A percentile compares a stretch with the other conserved stretches of the same genome.
These are phyloP conservation scores for Hanseniaspora hatyaiensis DNA, from an alignment of 805 yeast genomes.

Conservation along the genomic window DNA sequence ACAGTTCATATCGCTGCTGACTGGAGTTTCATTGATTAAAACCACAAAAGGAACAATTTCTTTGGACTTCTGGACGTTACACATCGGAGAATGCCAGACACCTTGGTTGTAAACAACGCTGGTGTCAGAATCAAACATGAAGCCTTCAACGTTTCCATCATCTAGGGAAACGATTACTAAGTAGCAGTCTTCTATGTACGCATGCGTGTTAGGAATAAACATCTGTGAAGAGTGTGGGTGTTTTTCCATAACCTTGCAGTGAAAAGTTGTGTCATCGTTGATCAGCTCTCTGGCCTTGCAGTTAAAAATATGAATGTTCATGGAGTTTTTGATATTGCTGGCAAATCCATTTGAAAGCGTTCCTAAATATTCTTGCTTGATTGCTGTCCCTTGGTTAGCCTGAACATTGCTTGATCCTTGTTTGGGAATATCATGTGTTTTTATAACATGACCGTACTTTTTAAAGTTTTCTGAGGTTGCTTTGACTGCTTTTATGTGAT, in stretches of 20 bases:
- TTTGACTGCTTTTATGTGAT: slow-evolving; percentile 1
- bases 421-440: slow-evolving; percentile 9
- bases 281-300: slow-evolving; percentile 3
- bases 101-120: slow-evolving; percentile 75
- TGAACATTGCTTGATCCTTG: not conserved
- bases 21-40: slow-evolving; percentile 3
- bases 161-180: slow-evolving; percentile 85
- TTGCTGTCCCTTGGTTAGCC: slow-evolving; percentile 17
- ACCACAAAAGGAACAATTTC: slow-evolving; percentile 7
- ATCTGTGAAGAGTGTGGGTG: slow-evolving; percentile 87
- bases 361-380: slow-evolving; percentile 12
- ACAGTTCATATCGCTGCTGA: not conserved
- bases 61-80: slow-evolving; percentile 1
- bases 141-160: slow-evolving; percentile 49
- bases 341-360: slow-evolving; percentile 3
- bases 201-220: slow-evolving; percentile 78
- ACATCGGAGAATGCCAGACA: slow-evolving; percentile 94
- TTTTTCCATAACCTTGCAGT: slow-evolving; percentile 64
- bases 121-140: slow-evolving; percentile 68
- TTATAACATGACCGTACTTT: slow-evolving; percentile 5
- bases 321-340: not conserved
- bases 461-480: slow-evolving; percentile 13
- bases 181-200: slow-evolving; percentile 40
- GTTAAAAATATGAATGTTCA: slow-evolving; percentile 16
- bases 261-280: slow-evolving; percentile 30